Conservation (phyloP, 2,329 filamentous ascomycete species). For the Calonectria hongkongensis region DNA sequence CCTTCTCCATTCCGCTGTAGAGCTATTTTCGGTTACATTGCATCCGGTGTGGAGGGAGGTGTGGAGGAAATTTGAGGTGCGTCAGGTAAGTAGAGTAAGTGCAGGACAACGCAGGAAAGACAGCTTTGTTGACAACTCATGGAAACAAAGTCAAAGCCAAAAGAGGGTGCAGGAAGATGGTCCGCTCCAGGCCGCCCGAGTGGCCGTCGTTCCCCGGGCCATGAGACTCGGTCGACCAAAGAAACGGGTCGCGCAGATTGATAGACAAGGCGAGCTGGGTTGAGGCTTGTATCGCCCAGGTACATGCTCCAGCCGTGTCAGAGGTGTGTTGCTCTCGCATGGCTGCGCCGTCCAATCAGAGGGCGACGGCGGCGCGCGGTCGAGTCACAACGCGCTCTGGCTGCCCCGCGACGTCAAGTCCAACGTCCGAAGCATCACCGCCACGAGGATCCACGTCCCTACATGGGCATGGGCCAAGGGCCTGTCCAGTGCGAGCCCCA, state of each 20-base stretch:
- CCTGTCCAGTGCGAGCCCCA: slow-evolving; percentile 19
- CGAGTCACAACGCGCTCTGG: slow-evolving; percentile 49
- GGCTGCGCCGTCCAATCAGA: slow-evolving; percentile 44
- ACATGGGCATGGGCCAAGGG: slow-evolving; percentile 13
- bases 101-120: slow-evolving; percentile 29
- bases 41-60: slow-evolving; percentile 13
- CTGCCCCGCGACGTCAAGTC: slow-evolving; percentile 39
- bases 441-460: slow-evolving; percentile 38
- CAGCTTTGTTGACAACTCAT: slow-evolving; percentile 29
- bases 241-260: slow-evolving; percentile 18
- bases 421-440: slow-evolving; percentile 33
- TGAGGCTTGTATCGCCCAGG: slow-evolving; percentile 44
- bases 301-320: slow-evolving; percentile 37
- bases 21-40: slow-evolving; percentile 27
- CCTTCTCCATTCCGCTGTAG: not conserved
- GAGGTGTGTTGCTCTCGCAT: slow-evolving; percentile 19
- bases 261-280: slow-evolving; percentile 12
- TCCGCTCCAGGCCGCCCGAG: slow-evolving; percentile 46
- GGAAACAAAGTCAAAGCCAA: slow-evolving; percentile 16
- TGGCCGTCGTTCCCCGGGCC: slow-evolving; percentile 47
- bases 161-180: slow-evolving; percentile 43
- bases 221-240: slow-evolving; percentile 39
- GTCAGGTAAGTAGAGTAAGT: slow-evolving; percentile 26
- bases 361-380: slow-evolving; percentile 48
- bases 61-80: slow-evolving; percentile 26